Evolutionary conservation across 2,329 filamentous ascomycete genomes (phyloP).

Genomic region (Xylariaceae sp.): DNA sequence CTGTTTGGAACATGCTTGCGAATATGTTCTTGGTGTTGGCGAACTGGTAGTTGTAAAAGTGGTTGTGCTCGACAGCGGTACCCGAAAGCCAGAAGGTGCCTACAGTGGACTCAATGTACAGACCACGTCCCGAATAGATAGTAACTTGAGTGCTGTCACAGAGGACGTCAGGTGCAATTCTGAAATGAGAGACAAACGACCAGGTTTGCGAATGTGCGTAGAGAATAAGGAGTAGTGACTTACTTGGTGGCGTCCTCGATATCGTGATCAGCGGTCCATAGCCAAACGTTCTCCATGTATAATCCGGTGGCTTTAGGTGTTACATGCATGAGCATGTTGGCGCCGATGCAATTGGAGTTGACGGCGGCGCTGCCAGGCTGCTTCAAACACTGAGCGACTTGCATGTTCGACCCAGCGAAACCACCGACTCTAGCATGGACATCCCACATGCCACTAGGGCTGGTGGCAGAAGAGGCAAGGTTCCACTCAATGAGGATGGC

Average conservation of each 20-base stretch:
- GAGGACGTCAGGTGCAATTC: neutral
- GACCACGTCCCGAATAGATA: conserved; percentile 46
- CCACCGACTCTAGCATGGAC: conserved; percentile 74
- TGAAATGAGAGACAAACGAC: conserved; percentile 20
- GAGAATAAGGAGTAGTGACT: neutral
- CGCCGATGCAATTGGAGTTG: conserved; percentile 36
- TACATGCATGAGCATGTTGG: conserved; percentile 42
- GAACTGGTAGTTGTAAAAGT: conserved; percentile 67
- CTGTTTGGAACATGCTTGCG: conserved; percentile 63
- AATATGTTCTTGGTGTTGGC: conserved; percentile 56
- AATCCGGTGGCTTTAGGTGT: conserved; percentile 36
- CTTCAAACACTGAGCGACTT: conserved; percentile 59
- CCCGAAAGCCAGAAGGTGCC: conserved; percentile 59
- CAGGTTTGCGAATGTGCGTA: neutral
- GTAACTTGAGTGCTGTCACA: conserved; percentile 38
- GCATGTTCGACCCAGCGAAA: conserved; percentile 64
- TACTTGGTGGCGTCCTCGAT: conserved; percentile 34
- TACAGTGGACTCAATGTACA: conserved; percentile 42
- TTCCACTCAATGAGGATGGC: conserved; percentile 65
- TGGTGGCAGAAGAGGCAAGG: conserved; percentile 32
- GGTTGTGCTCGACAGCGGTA: conserved; percentile 61
- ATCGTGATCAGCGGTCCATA: conserved; percentile 45
- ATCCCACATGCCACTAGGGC: conserved; percentile 64
- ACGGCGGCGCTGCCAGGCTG: conserved; percentile 20
- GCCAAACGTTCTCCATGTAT: conserved; percentile 43